Evolutionary conservation across 1,284 basidiomycete genomes (phyloP), one percentile per base, ranked within the genome.

Genomic region (Polyporus tsugae): DNA sequence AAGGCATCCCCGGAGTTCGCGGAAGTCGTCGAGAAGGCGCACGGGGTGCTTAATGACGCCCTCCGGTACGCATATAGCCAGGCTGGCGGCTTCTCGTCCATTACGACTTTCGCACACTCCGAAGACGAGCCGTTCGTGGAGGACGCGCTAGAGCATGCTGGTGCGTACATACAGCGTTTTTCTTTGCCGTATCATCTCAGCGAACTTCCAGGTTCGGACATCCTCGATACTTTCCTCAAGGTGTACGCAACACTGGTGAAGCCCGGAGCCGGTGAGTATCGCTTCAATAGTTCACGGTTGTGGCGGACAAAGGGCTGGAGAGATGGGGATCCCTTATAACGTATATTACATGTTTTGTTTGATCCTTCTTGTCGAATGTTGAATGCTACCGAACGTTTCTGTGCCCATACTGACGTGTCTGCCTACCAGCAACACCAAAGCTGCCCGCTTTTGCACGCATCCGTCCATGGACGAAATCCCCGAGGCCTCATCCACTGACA

Each of bases 81-180:
- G 29, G 71, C 70, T 6, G 68, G 44, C 10, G 71, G 75, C 60
- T 64, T 72, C 25, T 74, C 73, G 64, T 75, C 71, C 62, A 63
- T 82, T 38, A 74, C 74, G 4, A 81, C 80, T 1, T 82, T 80
- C 67, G 80, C 82, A 1, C 80, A 83, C 64, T 72, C 71, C 2
- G 72, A 77, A 33, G 68, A 66, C 6, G 65, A 68, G 15, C 75
- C 78, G 4, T 65, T 79, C 4, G 67, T 80, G 0, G 58, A 68
- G 52, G 76, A 77, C 60, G 67, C 36, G 17, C 53, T 41, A 36
- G 70, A 64, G 49, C 55, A 42, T 60, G 55, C 61, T 62, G 72
- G 66, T 68, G 41, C 39, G 66, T 19, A 19, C 4, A 1, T 29
- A 10, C 7, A 2, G 3, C 0, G 0, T 36, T 17, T 33, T 17